Conservation (phyloP, 164 flowering plant species). For the Vitis cinerea region DNA sequence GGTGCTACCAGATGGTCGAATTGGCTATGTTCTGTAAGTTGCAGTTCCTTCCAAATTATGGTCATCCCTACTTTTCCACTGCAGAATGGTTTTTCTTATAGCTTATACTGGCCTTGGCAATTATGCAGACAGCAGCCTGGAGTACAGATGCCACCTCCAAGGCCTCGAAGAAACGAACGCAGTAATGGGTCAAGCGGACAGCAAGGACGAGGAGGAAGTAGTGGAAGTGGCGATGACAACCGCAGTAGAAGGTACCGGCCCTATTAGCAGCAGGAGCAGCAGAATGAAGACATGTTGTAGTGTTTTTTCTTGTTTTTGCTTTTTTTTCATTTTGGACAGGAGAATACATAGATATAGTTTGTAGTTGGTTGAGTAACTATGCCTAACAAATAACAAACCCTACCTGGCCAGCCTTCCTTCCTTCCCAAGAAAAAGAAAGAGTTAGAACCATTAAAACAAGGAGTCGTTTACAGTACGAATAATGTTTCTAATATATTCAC, state of each 20-base stretch:
- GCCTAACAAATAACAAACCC: constrained; percentile 5
- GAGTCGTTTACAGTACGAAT: not conserved
- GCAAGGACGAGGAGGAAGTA: constrained; percentile 44
- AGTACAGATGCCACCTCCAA: constrained; percentile 54
- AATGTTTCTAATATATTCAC: too few species aligned
- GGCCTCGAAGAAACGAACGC: constrained; percentile 65
- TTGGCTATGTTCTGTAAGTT: constrained; percentile 99
- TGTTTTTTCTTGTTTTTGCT: not conserved
- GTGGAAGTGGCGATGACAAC: constrained; percentile 50
- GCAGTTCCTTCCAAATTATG: not conserved
- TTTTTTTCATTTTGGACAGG: too few species aligned
- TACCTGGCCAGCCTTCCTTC: not conserved
- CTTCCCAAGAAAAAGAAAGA: not conserved
- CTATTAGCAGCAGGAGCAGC: constrained; percentile 41
- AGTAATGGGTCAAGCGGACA: constrained; percentile 50
- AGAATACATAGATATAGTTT: not conserved
- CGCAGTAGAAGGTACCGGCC: constrained; percentile 82
- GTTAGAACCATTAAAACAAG: not conserved
- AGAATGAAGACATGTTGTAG: constrained; percentile 11
- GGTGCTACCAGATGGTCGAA: constrained; percentile 97
- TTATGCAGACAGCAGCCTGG: constrained; percentile 92
- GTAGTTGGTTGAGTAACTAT: constrained; percentile 8
- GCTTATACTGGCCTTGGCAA: not conserved
- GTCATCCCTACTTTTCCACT: too few species aligned
- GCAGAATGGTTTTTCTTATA: too few species aligned